A percentile compares a stretch with the other conserved stretches of the same genome.
Evolutionary conservation across 805 yeast genomes (phyloP).

Genomic region (Yarrowia deformans): DNA sequence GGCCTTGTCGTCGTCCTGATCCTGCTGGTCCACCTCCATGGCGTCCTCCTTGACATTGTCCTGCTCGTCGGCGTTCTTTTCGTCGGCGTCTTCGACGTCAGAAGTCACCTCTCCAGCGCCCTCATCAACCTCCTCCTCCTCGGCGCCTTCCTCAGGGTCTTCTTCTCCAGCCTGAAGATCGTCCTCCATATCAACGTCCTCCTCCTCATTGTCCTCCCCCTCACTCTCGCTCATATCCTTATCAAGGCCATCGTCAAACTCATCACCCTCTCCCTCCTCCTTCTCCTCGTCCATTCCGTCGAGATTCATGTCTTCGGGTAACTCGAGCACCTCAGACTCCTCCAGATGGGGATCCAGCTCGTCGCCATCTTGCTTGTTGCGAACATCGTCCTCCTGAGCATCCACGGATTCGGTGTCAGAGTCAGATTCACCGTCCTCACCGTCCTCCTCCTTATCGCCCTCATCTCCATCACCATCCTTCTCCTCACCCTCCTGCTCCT

Average conservation of each 20-base stretch:
- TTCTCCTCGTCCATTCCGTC: constrained; percentile 77
- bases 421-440: constrained; percentile 56
- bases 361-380: constrained; percentile 80
- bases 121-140: constrained; percentile 46
- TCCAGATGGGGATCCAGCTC: constrained; percentile 77
- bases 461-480: constrained; percentile 53
- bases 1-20: constrained; percentile 71
- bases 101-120: constrained; percentile 47
- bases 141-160: constrained; percentile 51
- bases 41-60: constrained; percentile 46
- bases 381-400: constrained; percentile 63
- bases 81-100: constrained; percentile 50
- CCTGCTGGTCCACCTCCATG: constrained; percentile 50
- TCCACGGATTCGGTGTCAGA: constrained; percentile 60
- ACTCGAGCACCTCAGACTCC: constrained; percentile 83
- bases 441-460: constrained; percentile 56
- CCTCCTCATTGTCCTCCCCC: constrained; percentile 45
- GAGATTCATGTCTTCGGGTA: constrained; percentile 90
- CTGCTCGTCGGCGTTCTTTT: constrained; percentile 47
- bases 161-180: constrained; percentile 43
- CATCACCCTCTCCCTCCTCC: constrained; percentile 54
- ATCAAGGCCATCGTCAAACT: constrained; percentile 45
- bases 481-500: constrained; percentile 52
- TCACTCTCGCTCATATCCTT: constrained; percentile 48
- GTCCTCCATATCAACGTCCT: constrained; percentile 46